Conservation (phyloP, 176 grass and related monocot genomes). For the Zea luxurians region DNA sequence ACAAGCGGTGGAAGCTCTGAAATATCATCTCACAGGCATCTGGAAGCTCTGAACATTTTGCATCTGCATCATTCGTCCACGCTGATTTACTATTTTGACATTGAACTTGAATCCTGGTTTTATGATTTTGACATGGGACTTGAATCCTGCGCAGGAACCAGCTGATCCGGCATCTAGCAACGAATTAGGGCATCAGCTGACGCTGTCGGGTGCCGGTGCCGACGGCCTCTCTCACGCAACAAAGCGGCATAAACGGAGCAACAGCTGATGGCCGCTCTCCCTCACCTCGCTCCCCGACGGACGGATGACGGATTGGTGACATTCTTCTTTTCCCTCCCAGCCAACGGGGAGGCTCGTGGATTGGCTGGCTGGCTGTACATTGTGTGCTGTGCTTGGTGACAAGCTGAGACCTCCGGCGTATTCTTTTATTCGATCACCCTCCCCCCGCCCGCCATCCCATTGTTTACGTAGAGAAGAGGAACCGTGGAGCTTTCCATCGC, state of each 20-base stretch:
- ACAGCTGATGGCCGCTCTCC: constrained; percentile 33
- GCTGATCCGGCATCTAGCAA: constrained; percentile 29
- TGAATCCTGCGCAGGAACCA: constrained; percentile 39
- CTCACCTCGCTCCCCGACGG: neutral
- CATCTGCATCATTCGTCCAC: neutral
- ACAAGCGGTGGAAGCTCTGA: neutral
- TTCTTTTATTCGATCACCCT: constrained; percentile 62
- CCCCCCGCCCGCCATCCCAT: neutral
- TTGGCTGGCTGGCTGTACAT: constrained; percentile 67
- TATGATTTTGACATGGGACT: neutral
- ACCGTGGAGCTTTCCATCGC: constrained; percentile 53
- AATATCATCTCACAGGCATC: constrained; percentile 27
- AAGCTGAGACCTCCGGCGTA: constrained; percentile 20
- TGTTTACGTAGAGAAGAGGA: constrained; percentile 4
- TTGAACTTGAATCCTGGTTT: neutral
- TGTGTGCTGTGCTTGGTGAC: constrained; percentile 20
- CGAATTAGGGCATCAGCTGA: constrained; percentile 36
- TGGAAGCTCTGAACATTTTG: neutral
- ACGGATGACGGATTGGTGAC: constrained; percentile 19
- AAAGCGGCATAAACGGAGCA: constrained; percentile 61
- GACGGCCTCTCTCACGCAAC: constrained; percentile 39
- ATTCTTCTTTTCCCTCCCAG: constrained; percentile 57
- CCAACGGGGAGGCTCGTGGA: constrained; percentile 19
- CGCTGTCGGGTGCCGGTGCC: neutral
- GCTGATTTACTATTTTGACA: neutral